Conservation (phyloP, 176 grass and related monocot genomes). For the Lolium perenne region DNA sequence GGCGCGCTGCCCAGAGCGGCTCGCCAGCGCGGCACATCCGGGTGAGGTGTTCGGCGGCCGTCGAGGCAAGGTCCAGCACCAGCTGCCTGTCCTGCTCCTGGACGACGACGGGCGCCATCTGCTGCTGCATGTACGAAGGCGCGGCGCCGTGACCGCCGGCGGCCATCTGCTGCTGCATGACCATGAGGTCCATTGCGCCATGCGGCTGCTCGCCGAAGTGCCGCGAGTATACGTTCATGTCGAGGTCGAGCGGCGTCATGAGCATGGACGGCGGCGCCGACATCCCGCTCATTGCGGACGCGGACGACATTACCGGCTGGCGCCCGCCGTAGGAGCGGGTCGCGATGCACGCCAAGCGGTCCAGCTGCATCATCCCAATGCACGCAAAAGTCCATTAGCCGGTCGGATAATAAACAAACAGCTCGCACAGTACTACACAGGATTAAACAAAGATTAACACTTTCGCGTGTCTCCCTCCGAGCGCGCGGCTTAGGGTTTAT, state of each 20-base stretch:
- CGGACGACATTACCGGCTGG: constrained; percentile 35
- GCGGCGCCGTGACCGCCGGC: neutral
- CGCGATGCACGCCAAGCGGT: constrained; percentile 79
- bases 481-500: constrained; percentile 1
- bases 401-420: neutral
- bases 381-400: neutral
- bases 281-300: constrained; percentile 47
- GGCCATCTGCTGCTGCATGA: constrained; percentile 39
- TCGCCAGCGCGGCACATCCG: constrained; percentile 63
- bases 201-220: constrained; percentile 66
- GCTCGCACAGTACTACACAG: neutral
- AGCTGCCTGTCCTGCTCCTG: constrained; percentile 76
- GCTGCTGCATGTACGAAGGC: constrained; percentile 15
- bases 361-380: constrained; percentile 60
- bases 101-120: constrained; percentile 37
- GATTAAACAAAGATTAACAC: neutral
- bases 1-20: constrained; percentile 62
- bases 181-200: constrained; percentile 58
- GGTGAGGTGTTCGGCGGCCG: constrained; percentile 65
- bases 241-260: constrained; percentile 79
- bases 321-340: constrained; percentile 59
- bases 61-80: constrained; percentile 71
- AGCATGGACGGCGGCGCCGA: constrained; percentile 48
- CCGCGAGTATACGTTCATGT: constrained; percentile 80
- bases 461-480: neutral